A percentile compares a stretch with the other conserved stretches of the same genome.
Conservation (phyloP, 2,329 filamentous ascomycete genomes). For the Botrytis porri region DNA sequence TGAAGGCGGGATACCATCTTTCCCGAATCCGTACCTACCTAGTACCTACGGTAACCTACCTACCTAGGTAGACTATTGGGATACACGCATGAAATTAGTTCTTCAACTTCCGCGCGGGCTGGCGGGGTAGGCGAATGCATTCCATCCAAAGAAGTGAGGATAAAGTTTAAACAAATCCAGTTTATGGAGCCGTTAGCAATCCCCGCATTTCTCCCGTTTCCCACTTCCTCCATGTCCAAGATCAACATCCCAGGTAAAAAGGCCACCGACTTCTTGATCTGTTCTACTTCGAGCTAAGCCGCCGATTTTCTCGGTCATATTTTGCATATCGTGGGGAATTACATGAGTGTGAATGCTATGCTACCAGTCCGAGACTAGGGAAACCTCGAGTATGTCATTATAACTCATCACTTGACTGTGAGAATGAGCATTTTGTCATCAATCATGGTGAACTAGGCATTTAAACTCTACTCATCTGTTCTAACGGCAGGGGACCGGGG, state of each 20-base stretch:
- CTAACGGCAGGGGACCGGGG: no score
- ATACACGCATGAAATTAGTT: neutral
- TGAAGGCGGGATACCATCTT: neutral
- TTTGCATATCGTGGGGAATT: neutral
- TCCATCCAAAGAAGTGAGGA: neutral
- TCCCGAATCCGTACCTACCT: no score
- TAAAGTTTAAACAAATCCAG: slow-evolving; percentile 19
- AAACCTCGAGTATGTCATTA: neutral
- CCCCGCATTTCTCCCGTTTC: slow-evolving; percentile 3
- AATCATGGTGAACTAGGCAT: neutral
- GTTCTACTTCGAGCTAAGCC: slow-evolving; percentile 10
- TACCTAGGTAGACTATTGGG: no score
- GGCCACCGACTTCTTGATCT: neutral
- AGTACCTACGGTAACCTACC: no score
- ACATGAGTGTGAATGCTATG: neutral
- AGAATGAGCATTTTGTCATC: neutral
- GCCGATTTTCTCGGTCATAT: slow-evolving; percentile 25
- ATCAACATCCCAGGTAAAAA: neutral
- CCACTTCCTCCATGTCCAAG: neutral
- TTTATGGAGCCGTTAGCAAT: neutral
- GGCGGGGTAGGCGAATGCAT: neutral
- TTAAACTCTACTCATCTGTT: neutral
- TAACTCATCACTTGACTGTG: neutral
- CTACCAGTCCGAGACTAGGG: neutral
- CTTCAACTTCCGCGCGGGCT: neutral